A percentile compares a stretch with the other conserved stretches of the same genome.
Evolutionary conservation across 164 flowering plant genomes (phyloP).

Genomic region (Macadamia tetraphylla): DNA sequence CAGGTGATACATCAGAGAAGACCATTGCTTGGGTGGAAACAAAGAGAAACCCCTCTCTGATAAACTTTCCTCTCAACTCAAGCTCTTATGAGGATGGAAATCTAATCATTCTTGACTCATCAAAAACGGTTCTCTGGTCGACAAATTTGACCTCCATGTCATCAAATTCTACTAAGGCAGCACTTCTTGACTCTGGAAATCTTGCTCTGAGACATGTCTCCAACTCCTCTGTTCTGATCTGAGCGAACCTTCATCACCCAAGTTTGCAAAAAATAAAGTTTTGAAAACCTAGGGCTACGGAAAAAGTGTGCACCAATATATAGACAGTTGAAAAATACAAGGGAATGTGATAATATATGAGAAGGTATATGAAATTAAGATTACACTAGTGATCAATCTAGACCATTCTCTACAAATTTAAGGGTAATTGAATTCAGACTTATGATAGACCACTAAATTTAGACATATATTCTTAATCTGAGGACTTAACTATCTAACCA

Average conservation of each 20-base stretch:
- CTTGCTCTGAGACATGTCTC: slow-evolving; percentile 3
- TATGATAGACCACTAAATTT: too few relatives aligned
- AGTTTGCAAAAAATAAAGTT: background rate
- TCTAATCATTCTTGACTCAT: slow-evolving; percentile 41
- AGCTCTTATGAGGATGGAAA: slow-evolving; percentile 36
- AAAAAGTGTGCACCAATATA: background rate
- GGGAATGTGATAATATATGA: background rate
- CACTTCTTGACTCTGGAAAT: slow-evolving; percentile 17
- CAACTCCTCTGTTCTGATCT: background rate
- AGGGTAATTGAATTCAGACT: too few relatives aligned
- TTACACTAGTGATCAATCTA: background rate
- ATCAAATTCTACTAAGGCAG: slow-evolving; percentile 23
- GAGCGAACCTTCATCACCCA: slow-evolving; percentile 14
- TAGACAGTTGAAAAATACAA: background rate
- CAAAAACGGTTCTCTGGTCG: slow-evolving; percentile 37
- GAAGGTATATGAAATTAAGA: too few relatives aligned
- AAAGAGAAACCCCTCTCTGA: slow-evolving; percentile 46
- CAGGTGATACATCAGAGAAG: slow-evolving; percentile 38
- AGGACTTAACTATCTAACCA: too few relatives aligned
- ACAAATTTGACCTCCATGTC: slow-evolving; percentile 23
- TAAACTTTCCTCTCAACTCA: slow-evolving; percentile 24
- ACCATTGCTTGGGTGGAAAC: slow-evolving; percentile 66
- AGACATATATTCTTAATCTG: too few relatives aligned
- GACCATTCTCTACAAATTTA: background rate
- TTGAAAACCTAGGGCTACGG: background rate